These are phyloP conservation scores for Gamarada debralockiae DNA, from an alignment of 495 filamentous ascomycete genomes.

Conservation along the genomic window DNA sequence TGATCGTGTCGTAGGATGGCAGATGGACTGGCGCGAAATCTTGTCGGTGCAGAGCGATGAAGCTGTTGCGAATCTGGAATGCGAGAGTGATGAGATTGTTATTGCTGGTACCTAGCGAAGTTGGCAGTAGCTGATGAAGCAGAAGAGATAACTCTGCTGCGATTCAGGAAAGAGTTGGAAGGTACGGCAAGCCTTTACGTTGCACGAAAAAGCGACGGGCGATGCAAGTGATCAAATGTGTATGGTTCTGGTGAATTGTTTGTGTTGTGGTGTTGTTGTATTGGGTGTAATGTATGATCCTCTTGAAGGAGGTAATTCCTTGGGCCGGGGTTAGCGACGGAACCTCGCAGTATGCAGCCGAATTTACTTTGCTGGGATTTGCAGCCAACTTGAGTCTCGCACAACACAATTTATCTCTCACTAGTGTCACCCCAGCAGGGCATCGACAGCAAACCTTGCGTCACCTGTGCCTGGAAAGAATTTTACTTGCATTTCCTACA, in stretches of 20 bases:
- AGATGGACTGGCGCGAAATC: constrained; percentile 20
- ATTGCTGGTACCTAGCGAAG: background rate
- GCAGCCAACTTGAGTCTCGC: background rate
- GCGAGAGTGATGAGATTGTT: constrained; percentile 15
- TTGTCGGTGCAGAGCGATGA: constrained; percentile 26
- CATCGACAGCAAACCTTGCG: too few species aligned
- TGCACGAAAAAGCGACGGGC: constrained; percentile 16
- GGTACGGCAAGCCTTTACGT: constrained; percentile 13
- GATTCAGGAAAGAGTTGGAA: background rate
- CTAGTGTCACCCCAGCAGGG: background rate
- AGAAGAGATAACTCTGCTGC: constrained; percentile 21
- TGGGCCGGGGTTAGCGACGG: background rate
- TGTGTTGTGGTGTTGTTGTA: constrained; percentile 10
- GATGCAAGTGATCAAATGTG: constrained; percentile 21
- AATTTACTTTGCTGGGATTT: too few species aligned
- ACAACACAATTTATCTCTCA: background rate
- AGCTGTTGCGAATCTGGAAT: constrained; percentile 23
- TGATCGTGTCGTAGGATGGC: constrained; percentile 22
- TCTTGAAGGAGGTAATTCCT: too few species aligned
- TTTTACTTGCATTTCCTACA: background rate
- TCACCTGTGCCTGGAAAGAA: too few species aligned
- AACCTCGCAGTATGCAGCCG: background rate
- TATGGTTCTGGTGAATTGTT: constrained; percentile 4
- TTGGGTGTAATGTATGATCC: too few species aligned
- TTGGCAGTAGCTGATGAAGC: constrained; percentile 1